Conservation (phyloP, 305 asterid genomes). For the Stenogyne calaminthoides region DNA sequence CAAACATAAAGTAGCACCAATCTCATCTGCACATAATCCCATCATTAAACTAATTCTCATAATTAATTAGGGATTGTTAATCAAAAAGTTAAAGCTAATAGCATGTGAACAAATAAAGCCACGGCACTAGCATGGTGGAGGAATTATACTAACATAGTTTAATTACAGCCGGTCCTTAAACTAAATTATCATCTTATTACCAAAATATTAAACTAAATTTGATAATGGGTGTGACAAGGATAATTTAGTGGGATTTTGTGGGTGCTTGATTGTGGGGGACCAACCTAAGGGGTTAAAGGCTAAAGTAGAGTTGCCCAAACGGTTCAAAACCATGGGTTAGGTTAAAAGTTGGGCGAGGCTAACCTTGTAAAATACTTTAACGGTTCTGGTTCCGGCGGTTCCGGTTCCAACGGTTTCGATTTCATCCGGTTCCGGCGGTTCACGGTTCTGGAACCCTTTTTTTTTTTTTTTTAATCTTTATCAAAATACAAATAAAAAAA, state of each 20-base stretch:
- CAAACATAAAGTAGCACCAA: conserved; percentile 31
- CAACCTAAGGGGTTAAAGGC: conserved; percentile 7
- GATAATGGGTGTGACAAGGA: neutral
- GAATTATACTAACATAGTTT: conserved; percentile 34
- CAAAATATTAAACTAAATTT: neutral
- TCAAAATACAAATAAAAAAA: no score
- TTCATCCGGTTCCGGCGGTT: no score
- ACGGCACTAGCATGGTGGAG: conserved; percentile 44
- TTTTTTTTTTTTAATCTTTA: no score
- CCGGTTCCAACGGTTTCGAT: no score
- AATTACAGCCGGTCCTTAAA: conserved; percentile 40
- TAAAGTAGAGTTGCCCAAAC: no score
- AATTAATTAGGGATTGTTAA: conserved; percentile 23
- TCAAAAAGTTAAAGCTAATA: conserved; percentile 39
- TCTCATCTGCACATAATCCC: conserved; percentile 32
- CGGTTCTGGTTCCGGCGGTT: no score
- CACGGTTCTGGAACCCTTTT: no score
- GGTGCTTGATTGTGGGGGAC: conserved; percentile 39
- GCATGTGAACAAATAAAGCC: conserved; percentile 48
- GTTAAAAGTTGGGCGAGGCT: no score
- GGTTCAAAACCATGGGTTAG: no score
- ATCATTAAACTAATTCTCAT: conserved; percentile 20
- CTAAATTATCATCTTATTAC: conserved; percentile 40
- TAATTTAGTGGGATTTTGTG: conserved; percentile 29
- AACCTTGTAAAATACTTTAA: no score